phyloP scores from a whole-genome alignment of 208 protist species.

The Strigomonas galati region DNA sequence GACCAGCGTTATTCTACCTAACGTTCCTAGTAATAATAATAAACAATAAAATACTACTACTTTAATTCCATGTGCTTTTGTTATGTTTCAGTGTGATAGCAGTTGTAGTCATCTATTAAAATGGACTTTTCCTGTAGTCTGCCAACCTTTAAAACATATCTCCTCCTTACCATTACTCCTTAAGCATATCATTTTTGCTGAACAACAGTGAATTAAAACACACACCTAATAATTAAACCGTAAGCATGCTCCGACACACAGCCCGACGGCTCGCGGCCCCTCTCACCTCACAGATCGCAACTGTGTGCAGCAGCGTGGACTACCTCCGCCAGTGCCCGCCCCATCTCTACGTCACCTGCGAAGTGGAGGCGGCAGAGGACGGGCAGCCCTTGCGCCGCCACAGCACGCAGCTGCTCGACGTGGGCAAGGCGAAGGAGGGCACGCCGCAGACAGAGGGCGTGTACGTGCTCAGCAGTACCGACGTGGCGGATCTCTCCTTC shows the following conservation, averaged over 20 bases:
- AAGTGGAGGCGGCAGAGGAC: constrained; percentile 17
- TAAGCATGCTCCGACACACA: background rate
- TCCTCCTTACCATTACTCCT: too few relatives aligned
- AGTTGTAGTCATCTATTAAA: background rate
- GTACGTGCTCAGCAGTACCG: constrained; percentile 58
- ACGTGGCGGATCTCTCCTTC: constrained; percentile 43
- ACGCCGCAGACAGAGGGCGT: constrained; percentile 47
- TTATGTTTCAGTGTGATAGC: background rate
- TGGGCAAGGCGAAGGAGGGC: constrained; percentile 10
- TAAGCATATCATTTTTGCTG: too few relatives aligned
- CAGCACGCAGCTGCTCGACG: constrained; percentile 60
- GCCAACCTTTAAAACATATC: too few relatives aligned
- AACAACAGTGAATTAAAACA: background rate
- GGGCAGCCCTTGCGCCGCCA: constrained; percentile 28
- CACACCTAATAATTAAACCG: background rate
- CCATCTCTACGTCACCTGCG: constrained; percentile 63
- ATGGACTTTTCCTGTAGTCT: too few relatives aligned
- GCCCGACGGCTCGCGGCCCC: background rate
- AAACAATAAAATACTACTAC: background rate
- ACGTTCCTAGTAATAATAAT: background rate
- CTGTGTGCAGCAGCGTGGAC: constrained; percentile 19
- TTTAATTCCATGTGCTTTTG: background rate
- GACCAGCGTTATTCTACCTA: background rate
- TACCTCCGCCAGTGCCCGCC: constrained; percentile 74
- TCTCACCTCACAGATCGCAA: constrained; percentile 19